Conservation (phyloP, 2,329 filamentous ascomycete species). For the Penicillium sp. region DNA sequence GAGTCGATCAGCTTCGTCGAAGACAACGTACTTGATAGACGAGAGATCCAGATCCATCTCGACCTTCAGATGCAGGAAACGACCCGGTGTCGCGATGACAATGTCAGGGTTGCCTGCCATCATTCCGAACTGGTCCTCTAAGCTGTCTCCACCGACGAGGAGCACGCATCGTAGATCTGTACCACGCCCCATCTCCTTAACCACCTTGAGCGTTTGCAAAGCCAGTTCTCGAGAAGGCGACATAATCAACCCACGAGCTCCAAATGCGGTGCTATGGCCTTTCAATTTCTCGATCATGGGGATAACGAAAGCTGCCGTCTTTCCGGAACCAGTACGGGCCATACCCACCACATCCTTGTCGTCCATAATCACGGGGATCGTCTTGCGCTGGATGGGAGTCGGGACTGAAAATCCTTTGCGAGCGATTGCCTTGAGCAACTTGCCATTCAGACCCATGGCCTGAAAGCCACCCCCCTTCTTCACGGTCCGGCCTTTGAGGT, state of each 20-base stretch:
- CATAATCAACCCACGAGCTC: constrained; percentile 80
- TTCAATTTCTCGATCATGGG: constrained; percentile 96
- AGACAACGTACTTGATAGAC: constrained; percentile 90
- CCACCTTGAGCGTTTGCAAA: constrained; percentile 90
- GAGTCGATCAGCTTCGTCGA: constrained; percentile 92
- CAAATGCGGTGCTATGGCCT: constrained; percentile 80
- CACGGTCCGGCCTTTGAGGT: constrained; percentile 76
- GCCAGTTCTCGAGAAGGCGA: constrained; percentile 93
- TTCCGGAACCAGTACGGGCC: constrained; percentile 97
- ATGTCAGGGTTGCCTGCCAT: constrained; percentile 97
- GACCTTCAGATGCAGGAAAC: constrained; percentile 93
- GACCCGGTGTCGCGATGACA: constrained; percentile 92
- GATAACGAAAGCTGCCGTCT: constrained; percentile 96
- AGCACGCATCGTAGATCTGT: constrained; percentile 89
- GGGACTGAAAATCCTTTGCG: constrained; percentile 94
- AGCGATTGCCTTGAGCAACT: constrained; percentile 84
- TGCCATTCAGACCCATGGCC: constrained; percentile 81
- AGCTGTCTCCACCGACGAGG: constrained; percentile 88
- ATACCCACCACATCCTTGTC: constrained; percentile 97
- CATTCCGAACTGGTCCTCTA: constrained; percentile 90
- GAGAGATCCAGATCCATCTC: constrained; percentile 93
- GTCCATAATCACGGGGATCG: constrained; percentile 86
- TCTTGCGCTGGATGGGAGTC: constrained; percentile 95
- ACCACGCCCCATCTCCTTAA: constrained; percentile 87
- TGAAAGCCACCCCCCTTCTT: constrained; percentile 98